Evolutionary conservation across 2,329 filamentous ascomycete species (phyloP), one percentile per base, ranked within the genome.

Genomic region (Fusarium sp.): DNA sequence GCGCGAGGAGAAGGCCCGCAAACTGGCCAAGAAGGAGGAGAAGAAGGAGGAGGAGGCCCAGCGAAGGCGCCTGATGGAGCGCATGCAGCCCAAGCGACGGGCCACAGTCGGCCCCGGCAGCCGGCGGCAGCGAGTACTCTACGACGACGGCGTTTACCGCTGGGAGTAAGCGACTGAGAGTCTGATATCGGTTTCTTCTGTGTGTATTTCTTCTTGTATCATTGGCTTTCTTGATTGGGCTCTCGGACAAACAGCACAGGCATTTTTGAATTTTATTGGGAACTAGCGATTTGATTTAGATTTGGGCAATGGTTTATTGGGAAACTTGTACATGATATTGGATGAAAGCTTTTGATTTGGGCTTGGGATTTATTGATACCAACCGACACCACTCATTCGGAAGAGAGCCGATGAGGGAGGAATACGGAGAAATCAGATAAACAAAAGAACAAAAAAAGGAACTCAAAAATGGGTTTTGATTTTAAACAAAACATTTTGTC

Each of bases 141-240:
- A 84, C 73, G 83, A 83, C 15, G 81, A 85, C 45, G 83, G 82
- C 2, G 61, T 81, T 7, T 85, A 84, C 78, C 81, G 82, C 54
- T 83, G 80, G 78, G 84, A 85, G 75, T 86, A 79, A 83, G 68
- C 52, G 37, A 58, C 22, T 25, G 10, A 52, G n/a, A 54, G 62
- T 32, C n/a, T 32, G 20, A 35, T 35, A n/a, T 33, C n/a, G 17
- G 17, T 43, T 60, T 38, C 56, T 35, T 50, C 54, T 35, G 50
- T 10, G 38, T 66, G 40, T 66, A 65, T 61, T 69, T 71, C 63
- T 68, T 75, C 68, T 75, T 78, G 74, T 77, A 78, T 70, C 65
- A 69, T 63, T 62, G 73, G 64, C 33, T 66, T 47, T 54, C 71
- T 70, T 20, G 52, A 63, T 65, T 65, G 14, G 17, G 20, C 20